Percentiles rank a stretch among this genome's conserved stretches.
Evolutionary conservation across 2,329 filamentous ascomycete genomes (phyloP).

Genomic region (Anisogramma anomala): DNA sequence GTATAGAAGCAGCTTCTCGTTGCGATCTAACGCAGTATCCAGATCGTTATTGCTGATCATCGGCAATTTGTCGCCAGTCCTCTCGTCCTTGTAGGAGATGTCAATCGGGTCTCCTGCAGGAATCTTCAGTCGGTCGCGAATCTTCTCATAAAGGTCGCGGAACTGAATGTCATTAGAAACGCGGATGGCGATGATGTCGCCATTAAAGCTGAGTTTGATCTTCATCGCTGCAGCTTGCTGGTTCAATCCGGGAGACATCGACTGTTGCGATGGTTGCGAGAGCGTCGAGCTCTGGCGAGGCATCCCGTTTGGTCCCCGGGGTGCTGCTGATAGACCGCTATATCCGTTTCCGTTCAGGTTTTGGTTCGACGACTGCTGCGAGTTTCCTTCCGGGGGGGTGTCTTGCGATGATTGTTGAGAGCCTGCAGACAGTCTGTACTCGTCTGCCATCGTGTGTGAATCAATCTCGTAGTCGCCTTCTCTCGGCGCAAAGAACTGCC

Average conservation of each 20-base stretch:
- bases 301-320: conserved; percentile 27
- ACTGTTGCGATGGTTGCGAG: conserved; percentile 45
- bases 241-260: conserved; percentile 38
- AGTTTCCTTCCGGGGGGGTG: conserved; percentile 48
- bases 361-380: conserved; percentile 53
- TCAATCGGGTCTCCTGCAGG: conserved; percentile 56
- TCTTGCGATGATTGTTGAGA: conserved; percentile 57
- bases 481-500: conserved; percentile 80
- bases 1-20: conserved; percentile 76
- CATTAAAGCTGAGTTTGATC: conserved; percentile 88
- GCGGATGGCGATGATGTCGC: conserved; percentile 83
- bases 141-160: conserved; percentile 68
- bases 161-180: conserved; percentile 73
- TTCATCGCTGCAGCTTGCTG: conserved; percentile 55
- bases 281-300: conserved; percentile 35
- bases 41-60: conserved; percentile 73
- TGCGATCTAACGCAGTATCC: conserved; percentile 66
- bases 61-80: conserved; percentile 59
- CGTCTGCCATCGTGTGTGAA: conserved; percentile 48
- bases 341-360: conserved; percentile 50
- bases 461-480: conserved; percentile 92
- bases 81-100: conserved; percentile 79
- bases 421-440: conserved; percentile 62
- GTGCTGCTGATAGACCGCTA: conserved; percentile 40
- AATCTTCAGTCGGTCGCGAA: conserved; percentile 73